These are phyloP conservation scores for Blastobotrys muscicola DNA, from an alignment of 805 yeast species.

Conservation along the genomic window DNA sequence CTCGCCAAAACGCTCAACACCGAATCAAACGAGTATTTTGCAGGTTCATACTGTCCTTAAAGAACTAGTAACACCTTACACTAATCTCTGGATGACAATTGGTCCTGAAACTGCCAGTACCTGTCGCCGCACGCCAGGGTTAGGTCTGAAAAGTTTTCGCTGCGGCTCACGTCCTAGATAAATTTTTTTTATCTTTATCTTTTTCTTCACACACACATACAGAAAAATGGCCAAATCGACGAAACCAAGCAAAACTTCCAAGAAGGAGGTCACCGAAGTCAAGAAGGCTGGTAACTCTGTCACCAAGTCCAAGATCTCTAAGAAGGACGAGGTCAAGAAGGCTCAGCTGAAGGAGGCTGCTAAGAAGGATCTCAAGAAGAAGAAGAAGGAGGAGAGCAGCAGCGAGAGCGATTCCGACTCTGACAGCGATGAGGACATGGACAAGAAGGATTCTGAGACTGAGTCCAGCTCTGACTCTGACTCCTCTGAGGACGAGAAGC, in stretches of 20 bases:
- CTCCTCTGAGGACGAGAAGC: constrained; percentile 19
- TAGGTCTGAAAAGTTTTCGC: too few species aligned
- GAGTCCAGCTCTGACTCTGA: constrained; percentile 17
- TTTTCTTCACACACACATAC: neutral
- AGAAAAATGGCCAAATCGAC: constrained; percentile 12
- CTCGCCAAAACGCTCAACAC: too few species aligned
- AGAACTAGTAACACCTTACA: too few species aligned
- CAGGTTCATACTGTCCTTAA: too few species aligned
- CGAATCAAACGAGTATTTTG: too few species aligned
- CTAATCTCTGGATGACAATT: too few species aligned
- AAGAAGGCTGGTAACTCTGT: constrained; percentile 7
- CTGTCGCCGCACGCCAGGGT: too few species aligned
- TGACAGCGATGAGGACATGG: constrained; percentile 16
- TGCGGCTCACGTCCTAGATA: neutral
- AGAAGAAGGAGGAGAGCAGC: constrained; percentile 23
- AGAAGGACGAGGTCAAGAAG: constrained; percentile 1
- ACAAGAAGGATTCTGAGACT: constrained; percentile 9
- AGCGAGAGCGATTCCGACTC: constrained; percentile 25
- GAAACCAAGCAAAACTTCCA: constrained; percentile 6
- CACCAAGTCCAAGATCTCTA: constrained; percentile 7
- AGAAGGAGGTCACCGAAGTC: constrained; percentile 1
- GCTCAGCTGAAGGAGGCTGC: constrained; percentile 13
- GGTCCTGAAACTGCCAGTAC: too few species aligned
- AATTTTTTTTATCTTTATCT: constrained; percentile 2
- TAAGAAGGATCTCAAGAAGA: constrained; percentile 11